Percentiles rank a stretch among this genome's conserved stretches.
These are phyloP conservation scores for Wickerhamia fluorescens DNA, from an alignment of 805 yeast species.

Conservation along the genomic window DNA sequence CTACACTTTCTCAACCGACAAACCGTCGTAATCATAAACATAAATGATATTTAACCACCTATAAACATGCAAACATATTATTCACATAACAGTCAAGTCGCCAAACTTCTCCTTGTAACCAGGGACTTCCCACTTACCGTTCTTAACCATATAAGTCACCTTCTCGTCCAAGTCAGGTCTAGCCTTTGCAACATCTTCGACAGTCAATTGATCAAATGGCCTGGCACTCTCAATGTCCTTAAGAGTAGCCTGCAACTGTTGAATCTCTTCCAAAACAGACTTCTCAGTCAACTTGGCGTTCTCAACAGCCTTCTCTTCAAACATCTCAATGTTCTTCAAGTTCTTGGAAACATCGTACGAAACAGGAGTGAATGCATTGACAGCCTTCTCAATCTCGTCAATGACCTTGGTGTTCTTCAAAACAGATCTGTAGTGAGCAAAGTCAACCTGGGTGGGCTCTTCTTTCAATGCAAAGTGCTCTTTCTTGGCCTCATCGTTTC, in stretches of 20 bases:
- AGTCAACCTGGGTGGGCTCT: constrained; percentile 77
- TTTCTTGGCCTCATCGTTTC: constrained; percentile 96
- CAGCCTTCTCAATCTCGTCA: constrained; percentile 72
- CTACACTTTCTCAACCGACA: too few species aligned
- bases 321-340: constrained; percentile 83
- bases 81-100: constrained; percentile 87
- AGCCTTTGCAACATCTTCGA: constrained; percentile 89
- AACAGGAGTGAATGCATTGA: constrained; percentile 71
- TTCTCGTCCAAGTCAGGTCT: constrained; percentile 97
- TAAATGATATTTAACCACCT: too few species aligned
- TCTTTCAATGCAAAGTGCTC: constrained; percentile 60
- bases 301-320: constrained; percentile 91
- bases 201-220: constrained; percentile 95
- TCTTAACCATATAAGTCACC: constrained; percentile 88
- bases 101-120: constrained; percentile 99
- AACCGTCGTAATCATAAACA: too few species aligned
- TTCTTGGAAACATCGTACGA: constrained; percentile 84
- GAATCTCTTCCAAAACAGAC: constrained; percentile 79
- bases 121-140: constrained; percentile 97
- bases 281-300: constrained; percentile 92
- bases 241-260: constrained; percentile 79
- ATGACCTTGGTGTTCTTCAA: constrained; percentile 79
- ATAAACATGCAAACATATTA: too few species aligned
- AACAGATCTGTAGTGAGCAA: constrained; percentile 66
- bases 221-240: constrained; percentile 93